These are phyloP conservation scores for Gentiana dahurica DNA, from an alignment of 257 asterid species.

Conservation along the genomic window DNA sequence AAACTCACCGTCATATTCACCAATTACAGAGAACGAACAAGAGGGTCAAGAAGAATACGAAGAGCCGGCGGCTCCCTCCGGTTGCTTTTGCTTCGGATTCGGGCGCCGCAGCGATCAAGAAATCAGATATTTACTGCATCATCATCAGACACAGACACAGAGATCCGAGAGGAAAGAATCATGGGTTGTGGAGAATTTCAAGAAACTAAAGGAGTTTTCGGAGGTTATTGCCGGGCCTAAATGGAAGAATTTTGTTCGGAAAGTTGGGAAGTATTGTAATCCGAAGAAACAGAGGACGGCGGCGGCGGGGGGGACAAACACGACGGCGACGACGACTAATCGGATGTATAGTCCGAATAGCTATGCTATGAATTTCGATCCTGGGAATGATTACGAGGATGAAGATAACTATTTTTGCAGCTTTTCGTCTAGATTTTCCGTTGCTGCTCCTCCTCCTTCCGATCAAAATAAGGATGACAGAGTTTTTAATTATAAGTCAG, in stretches of 20 bases:
- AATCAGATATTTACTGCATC: slow-evolving; percentile 1
- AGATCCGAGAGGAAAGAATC: slow-evolving; percentile 8
- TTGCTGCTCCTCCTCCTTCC: slow-evolving; percentile 18
- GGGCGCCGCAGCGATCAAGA: slow-evolving; percentile 10
- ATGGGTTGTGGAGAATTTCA: slow-evolving; percentile 16
- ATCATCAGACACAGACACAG: not conserved
- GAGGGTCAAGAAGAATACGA: slow-evolving; percentile 3
- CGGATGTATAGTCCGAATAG: slow-evolving; percentile 56
- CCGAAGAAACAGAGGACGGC: slow-evolving; percentile 11
- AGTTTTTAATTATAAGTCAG: not conserved
- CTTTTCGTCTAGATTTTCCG: slow-evolving; percentile 54
- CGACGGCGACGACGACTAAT: slow-evolving; percentile 3
- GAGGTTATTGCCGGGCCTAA: slow-evolving; percentile 33
- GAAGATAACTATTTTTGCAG: slow-evolving; percentile 16
- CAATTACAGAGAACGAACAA: slow-evolving; percentile 10
- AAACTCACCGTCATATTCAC: slow-evolving; percentile 10
- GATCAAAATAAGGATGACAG: slow-evolving; percentile 17
- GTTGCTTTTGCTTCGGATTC: slow-evolving; percentile 13
- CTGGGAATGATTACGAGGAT: slow-evolving; percentile 12
- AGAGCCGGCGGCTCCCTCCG: not conserved
- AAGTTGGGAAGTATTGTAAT: slow-evolving; percentile 20
- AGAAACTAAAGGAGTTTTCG: slow-evolving; percentile 23
- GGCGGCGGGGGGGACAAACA: no score
- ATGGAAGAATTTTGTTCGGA: slow-evolving; percentile 29
- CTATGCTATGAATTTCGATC: slow-evolving; percentile 60